phyloP scores from a whole-genome alignment of 116 monocot genomes.

The Cymodocea nodosa region DNA sequence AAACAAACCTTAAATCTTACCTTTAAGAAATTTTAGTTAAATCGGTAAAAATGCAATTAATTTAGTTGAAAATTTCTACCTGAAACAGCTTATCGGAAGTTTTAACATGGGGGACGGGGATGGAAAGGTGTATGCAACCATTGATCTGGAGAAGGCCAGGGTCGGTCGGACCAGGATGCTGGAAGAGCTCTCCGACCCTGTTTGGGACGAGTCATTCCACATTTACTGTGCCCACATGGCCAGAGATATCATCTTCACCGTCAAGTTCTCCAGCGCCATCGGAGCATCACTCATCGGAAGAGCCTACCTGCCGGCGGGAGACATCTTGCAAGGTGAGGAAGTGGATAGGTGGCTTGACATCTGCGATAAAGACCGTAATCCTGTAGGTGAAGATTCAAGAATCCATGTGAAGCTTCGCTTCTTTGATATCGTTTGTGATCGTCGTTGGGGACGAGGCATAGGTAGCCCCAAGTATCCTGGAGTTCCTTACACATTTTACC shows the following conservation, averaged over 20 bases:
- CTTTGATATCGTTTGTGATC: constrained; percentile 22
- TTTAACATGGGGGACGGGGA: not conserved
- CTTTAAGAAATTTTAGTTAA: too few relatives aligned
- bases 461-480: constrained; percentile 19
- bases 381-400: constrained; percentile 18
- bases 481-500: constrained; percentile 66
- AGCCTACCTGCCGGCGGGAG: constrained; percentile 38
- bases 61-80: not conserved
- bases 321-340: constrained; percentile 13
- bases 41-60: too few relatives aligned
- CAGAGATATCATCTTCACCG: constrained; percentile 26
- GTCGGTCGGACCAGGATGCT: constrained; percentile 44
- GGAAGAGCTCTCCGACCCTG: constrained; percentile 16
- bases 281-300: constrained; percentile 44
- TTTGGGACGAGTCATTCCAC: constrained; percentile 35
- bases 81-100: too few relatives aligned
- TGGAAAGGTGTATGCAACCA: constrained; percentile 32
- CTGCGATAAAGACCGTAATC: constrained; percentile 11
- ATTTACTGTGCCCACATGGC: constrained; percentile 34
- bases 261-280: constrained; percentile 22
- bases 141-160: constrained; percentile 62
- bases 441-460: constrained; percentile 31
- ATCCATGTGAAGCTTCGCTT: constrained; percentile 43
- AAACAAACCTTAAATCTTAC: too few relatives aligned
- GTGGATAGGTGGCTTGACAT: constrained; percentile 43